These are phyloP conservation scores for Globisporangium cystogenes DNA, from an alignment of 352 stramenopile genomes.

Conservation along the genomic window DNA sequence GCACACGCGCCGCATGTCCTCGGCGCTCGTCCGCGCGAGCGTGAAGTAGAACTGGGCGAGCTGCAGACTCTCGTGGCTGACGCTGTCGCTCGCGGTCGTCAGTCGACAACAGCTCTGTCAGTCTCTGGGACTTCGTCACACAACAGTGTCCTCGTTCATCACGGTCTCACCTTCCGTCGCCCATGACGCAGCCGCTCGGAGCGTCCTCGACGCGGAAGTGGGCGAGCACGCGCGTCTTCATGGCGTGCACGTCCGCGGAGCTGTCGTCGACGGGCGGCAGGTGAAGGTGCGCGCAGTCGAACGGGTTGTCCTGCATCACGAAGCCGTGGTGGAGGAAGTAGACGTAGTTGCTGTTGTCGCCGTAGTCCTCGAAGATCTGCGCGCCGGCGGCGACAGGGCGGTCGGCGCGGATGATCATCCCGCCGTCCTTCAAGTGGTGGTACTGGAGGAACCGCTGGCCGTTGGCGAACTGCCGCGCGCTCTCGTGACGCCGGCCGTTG, in stretches of 20 bases:
- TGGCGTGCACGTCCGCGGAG: constrained; percentile 10
- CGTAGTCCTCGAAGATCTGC: constrained; percentile 94
- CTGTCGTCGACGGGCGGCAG: constrained; percentile 18
- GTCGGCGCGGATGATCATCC: constrained; percentile 66
- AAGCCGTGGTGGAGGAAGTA: constrained; percentile 91
- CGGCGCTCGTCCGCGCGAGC: constrained; percentile 17
- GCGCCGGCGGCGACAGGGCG: constrained; percentile 18
- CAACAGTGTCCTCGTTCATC: not conserved
- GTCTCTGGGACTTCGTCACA: not conserved
- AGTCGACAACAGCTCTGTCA: not conserved
- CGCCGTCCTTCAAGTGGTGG: constrained; percentile 31
- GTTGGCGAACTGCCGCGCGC: constrained; percentile 22
- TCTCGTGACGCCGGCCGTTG: constrained; percentile 56
- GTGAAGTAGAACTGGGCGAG: constrained; percentile 27
- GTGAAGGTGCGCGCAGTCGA: constrained; percentile 77
- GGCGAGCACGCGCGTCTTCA: constrained; percentile 20
- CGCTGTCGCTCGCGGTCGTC: constrained; percentile 4
- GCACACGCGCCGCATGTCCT: constrained; percentile 17
- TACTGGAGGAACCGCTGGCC: constrained; percentile 57
- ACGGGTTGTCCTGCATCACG: constrained; percentile 78
- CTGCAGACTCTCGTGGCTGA: constrained; percentile 11
- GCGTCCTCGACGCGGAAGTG: constrained; percentile 29
- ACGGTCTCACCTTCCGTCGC: constrained; percentile 18
- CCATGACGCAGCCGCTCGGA: constrained; percentile 24
- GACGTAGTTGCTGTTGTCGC: constrained; percentile 90